Conservation (phyloP, 2,329 filamentous ascomycete genomes). For the Pseudocercospora cruenta region DNA sequence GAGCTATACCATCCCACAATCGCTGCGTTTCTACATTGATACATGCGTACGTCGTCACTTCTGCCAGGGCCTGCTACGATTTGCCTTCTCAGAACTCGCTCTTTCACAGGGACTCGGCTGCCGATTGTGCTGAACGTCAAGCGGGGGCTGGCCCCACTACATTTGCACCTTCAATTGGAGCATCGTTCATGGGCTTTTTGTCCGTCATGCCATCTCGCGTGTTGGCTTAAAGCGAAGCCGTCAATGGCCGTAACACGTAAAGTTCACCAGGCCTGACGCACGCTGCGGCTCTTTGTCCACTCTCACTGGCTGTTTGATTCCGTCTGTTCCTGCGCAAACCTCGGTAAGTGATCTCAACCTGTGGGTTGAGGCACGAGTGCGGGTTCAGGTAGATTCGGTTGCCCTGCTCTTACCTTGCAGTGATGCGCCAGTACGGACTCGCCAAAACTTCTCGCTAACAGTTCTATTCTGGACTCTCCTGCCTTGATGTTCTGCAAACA, state of each 20-base stretch:
- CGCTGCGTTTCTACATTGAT: not conserved
- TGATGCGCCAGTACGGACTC: not conserved
- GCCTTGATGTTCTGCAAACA: slow-evolving; percentile 1
- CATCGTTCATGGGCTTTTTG: slow-evolving; percentile 4
- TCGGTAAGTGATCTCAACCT: slow-evolving; percentile 11
- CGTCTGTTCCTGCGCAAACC: slow-evolving; percentile 1
- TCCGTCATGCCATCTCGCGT: slow-evolving; percentile 8
- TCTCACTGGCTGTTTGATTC: not conserved
- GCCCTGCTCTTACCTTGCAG: not conserved
- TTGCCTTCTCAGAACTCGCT: not conserved
- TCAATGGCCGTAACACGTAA: slow-evolving; percentile 1
- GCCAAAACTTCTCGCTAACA: not conserved
- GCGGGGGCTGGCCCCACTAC: slow-evolving; percentile 14
- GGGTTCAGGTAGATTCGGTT: slow-evolving; percentile 6
- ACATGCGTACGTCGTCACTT: slow-evolving; percentile 4
- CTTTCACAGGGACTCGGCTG: slow-evolving; percentile 3
- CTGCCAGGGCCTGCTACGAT: not conserved
- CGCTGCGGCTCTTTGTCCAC: not conserved
- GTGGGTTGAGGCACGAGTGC: slow-evolving; percentile 19
- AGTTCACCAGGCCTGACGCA: slow-evolving; percentile 6
- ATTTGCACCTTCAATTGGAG: slow-evolving; percentile 15
- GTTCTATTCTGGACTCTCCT: not conserved
- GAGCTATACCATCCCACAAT: slow-evolving; percentile 3
- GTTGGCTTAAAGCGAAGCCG: not conserved
- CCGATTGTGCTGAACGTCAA: slow-evolving; percentile 8